Base-by-base conservation (phyloP, 2,329 filamentous ascomycete genomes). In the Alternaria longipes region DNA sequence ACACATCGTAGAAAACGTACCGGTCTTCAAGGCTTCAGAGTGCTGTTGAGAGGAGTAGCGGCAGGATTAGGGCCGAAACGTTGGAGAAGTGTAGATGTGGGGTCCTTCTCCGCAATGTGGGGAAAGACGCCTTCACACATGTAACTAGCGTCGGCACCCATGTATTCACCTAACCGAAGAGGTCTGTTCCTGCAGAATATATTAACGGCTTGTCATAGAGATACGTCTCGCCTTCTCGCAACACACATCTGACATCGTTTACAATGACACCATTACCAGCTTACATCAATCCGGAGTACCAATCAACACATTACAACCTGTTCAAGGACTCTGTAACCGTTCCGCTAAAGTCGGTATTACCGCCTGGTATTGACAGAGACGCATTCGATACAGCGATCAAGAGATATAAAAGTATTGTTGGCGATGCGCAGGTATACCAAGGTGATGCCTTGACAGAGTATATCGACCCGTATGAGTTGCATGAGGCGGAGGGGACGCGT, bases 391-490 rank as follows among this genome's bases (percentile, higher is more conserved):
- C 62, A 11, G 81, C 81, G 3, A 69, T 83, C 8, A 53, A 72
- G 32, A 71, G 78, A 45, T 77, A 80, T 49, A 70, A 73, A 52
- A 62, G 60, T 12, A 63, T 74, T 2, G 68, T 83, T 4, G 81
- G 81, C 2, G 63, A 77, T 26, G 75, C 80, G 16, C 74, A 79
- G 3, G 79, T 84, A 1, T 78, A 81, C 54, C 70, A 72, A 6
- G 76, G 76, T n/a, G 72, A 78, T 24, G 74, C 67, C 1, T 61
- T 84, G 34, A 76, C 72, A 5, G 81, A 83, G 57, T 83, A 83
- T 59, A 80, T 83, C 44, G 81, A 83, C 55, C 81, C 82, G 1
- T 84, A 83, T 55, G 81, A 84, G 68, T 73, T 83, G 9, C 76
- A 76, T 3, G 81, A 83, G 60, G 74, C 73, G 3, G 76, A 77